phyloP scores from a whole-genome alignment of 2,329 filamentous ascomycete species.

The Exophiala phaeomuriformis region DNA sequence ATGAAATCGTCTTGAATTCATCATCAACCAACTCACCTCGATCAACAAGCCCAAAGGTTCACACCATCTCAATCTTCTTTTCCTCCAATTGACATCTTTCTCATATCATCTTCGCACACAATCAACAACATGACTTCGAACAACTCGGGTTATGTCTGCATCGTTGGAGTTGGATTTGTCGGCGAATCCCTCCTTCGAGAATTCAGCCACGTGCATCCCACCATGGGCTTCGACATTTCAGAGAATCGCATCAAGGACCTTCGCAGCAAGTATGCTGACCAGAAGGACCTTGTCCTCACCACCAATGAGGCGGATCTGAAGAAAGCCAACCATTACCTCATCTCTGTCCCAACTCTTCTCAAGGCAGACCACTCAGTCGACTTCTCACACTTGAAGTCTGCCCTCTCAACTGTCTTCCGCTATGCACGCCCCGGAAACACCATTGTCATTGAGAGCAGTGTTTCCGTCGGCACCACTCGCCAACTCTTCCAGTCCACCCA shows the following conservation, averaged over 20 bases:
- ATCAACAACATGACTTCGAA: slow-evolving; percentile 1
- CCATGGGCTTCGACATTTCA: slow-evolving; percentile 20
- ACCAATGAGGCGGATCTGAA: slow-evolving; percentile 7
- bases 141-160: slow-evolving; percentile 7
- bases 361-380: slow-evolving; percentile 15
- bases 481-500: slow-evolving; percentile 9
- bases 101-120: not conserved
- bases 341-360: slow-evolving; percentile 20
- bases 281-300: slow-evolving; percentile 9
- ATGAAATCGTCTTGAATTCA: not conserved
- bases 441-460: slow-evolving; percentile 22
- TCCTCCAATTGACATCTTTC: not conserved
- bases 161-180: slow-evolving; percentile 20
- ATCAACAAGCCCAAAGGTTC: not conserved
- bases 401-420: slow-evolving; percentile 12
- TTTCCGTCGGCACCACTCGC: slow-evolving; percentile 20
- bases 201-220: slow-evolving; percentile 12
- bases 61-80: not conserved
- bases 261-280: slow-evolving; percentile 5
- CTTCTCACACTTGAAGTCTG: slow-evolving; percentile 11
- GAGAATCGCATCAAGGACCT: slow-evolving; percentile 13
- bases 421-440: slow-evolving; percentile 14
- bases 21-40: not conserved
- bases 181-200: slow-evolving; percentile 18
- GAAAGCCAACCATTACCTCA: slow-evolving; percentile 17